Base-by-base conservation (phyloP, 352 stramenopile species). In the Phytophthora syringae region DNA sequence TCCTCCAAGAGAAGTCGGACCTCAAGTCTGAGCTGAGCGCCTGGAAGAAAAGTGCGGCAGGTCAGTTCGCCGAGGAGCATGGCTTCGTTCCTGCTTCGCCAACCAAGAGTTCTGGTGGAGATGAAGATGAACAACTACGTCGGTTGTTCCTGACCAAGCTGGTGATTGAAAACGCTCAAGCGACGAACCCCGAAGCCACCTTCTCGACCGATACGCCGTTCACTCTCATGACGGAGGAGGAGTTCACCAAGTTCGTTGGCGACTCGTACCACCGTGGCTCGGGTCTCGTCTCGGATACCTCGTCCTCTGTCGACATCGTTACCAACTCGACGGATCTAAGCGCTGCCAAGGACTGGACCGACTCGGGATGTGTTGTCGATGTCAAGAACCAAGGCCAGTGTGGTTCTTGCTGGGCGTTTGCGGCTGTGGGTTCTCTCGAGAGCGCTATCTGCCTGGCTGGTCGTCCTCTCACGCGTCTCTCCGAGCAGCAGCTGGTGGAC, bases 321-420 rank as follows among this genome's bases (percentile, higher is more conserved):
- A 55, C 52, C 7, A 76, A 74, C 49, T 42, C 51, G 2, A 75
- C 59, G 2, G 42, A 36, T 25, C 18, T 20, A 11, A 62, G 56
- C 5, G 56, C 52, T 18, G 66, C 76, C 24, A 79, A 81, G 48
- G 83, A 92, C 54, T 92, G 86, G 84, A 90, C 75, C 9, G 76
- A 65, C 5, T 88, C 78, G 0, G 75, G 73, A 13, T 92, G 83
- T 45, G 75, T 92, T 11, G 72, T 73, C 7, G 16, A 24, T 5
- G 69, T 99, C 18, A 99, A 99, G 70, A 95, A 99, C 75, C 98
- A 99, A 76, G 98, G 94, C 9, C 60, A 90, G 7, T 99, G 97
- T 71, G 97, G 97, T 37, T 98, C 92, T n/a, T 99, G 98, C 81
- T 99, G 97, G 97, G 93, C 94, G 0, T 99, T 99, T 75, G 97